Evolutionary conservation across 2,329 filamentous ascomycete genomes (phyloP).

Genomic region (Epichloe festucae): DNA sequence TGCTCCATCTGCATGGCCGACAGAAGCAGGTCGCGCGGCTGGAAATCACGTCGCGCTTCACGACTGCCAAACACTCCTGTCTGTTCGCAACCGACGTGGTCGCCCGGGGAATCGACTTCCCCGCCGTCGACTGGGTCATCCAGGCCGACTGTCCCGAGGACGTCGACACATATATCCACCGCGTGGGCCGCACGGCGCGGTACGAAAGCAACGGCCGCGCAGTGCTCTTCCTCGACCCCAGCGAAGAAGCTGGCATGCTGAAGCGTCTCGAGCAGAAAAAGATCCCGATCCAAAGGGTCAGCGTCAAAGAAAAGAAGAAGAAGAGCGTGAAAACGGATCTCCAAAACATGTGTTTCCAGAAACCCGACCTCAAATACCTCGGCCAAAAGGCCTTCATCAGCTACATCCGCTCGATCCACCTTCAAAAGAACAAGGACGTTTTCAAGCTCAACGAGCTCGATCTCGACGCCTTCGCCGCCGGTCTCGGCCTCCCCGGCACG

Average conservation of each 20-base stretch:
- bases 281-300: constrained; percentile 76
- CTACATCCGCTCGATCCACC: constrained; percentile 70
- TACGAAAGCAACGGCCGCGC: constrained; percentile 81
- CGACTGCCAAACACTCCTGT: constrained; percentile 67
- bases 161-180: constrained; percentile 93
- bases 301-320: constrained; percentile 81
- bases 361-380: constrained; percentile 84
- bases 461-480: constrained; percentile 73
- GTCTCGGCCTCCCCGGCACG: constrained; percentile 77
- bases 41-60: constrained; percentile 78
- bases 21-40: constrained; percentile 85
- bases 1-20: constrained; percentile 84
- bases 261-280: constrained; percentile 76
- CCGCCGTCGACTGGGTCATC: constrained; percentile 96
- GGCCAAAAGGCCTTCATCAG: constrained; percentile 93
- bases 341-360: constrained; percentile 92
- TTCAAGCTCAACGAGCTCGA: constrained; percentile 77
- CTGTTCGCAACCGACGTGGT: constrained; percentile 94
- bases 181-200: constrained; percentile 86
- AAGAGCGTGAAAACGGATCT: constrained; percentile 71
- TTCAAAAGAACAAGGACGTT: constrained; percentile 84
- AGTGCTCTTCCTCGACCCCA: constrained; percentile 83
- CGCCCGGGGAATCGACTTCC: constrained; percentile 88
- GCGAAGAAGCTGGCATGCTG: constrained; percentile 85
- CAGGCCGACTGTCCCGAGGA: constrained; percentile 96